Percentiles rank a stretch among this genome's conserved stretches.
Evolutionary conservation across 257 asterid genomes (phyloP).

Genomic region (Linderniella brevidens): DNA sequence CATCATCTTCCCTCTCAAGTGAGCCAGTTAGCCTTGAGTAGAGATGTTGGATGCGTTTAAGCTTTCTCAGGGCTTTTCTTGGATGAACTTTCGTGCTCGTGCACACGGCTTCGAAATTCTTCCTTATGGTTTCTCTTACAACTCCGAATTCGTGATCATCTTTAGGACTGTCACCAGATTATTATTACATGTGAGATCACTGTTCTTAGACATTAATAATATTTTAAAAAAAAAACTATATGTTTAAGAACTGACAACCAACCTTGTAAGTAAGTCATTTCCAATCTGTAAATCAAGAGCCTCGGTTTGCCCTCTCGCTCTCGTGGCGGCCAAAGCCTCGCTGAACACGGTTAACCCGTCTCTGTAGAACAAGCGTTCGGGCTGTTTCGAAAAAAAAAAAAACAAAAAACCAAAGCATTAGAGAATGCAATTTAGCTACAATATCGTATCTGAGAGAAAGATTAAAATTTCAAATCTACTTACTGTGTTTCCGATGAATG

Average conservation of each 20-base stretch:
- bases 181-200: conserved; percentile 9
- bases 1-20: too few relatives aligned
- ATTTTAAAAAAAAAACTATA: conserved; percentile 8
- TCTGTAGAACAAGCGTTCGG: conserved; percentile 81
- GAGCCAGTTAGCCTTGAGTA: too few relatives aligned
- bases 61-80: too few relatives aligned
- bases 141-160: conserved; percentile 79
- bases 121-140: conserved; percentile 67
- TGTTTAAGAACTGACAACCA: conserved; percentile 6
- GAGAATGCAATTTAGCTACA: too few relatives aligned
- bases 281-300: conserved; percentile 66
- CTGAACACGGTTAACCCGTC: conserved; percentile 47
- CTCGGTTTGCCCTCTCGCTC: conserved; percentile 71
- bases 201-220: conserved; percentile 1
- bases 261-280: conserved; percentile 84
- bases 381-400: conserved; percentile 20
- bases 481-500: too few relatives aligned
- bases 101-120: conserved; percentile 43
- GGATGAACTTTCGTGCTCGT: too few relatives aligned
- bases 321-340: conserved; percentile 94
- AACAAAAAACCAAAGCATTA: too few relatives aligned
- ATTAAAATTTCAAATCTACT: too few relatives aligned
- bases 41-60: too few relatives aligned
- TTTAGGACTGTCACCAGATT: conserved; percentile 31
- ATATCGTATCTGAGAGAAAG: too few relatives aligned